A percentile compares a stretch with the other conserved stretches of the same genome.
Conservation (phyloP, 441 rosid species). For the Gossypium davidsonii region DNA sequence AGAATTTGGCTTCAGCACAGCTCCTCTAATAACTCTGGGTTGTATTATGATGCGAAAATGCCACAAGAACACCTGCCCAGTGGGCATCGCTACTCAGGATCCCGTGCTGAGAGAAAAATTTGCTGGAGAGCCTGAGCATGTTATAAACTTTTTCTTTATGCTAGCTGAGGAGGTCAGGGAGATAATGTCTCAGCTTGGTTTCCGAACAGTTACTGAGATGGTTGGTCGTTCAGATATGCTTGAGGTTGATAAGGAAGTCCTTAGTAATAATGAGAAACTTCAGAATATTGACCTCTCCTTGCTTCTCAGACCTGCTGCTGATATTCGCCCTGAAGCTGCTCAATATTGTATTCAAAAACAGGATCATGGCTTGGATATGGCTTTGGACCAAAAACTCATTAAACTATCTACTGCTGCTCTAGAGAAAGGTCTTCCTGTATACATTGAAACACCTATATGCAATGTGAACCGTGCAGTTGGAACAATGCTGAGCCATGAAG, state of each 20-base stretch:
- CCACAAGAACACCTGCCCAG: conserved; percentile 99
- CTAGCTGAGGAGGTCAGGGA: conserved; percentile 97
- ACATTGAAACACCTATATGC: conserved; percentile 71
- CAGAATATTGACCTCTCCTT: conserved; percentile 87
- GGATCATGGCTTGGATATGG: conserved; percentile 97
- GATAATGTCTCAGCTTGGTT: conserved; percentile 95
- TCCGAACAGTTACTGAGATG: conserved; percentile 78
- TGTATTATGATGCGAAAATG: conserved; percentile 99
- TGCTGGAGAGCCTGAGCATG: conserved; percentile 99
- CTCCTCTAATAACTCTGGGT: conserved; percentile 97
- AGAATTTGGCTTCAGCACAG: conserved; percentile 99
- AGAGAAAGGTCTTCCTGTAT: conserved; percentile 79
- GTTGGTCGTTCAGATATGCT: conserved; percentile 99
- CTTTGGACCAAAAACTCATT: conserved; percentile 78
- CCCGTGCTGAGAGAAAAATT: conserved; percentile 97
- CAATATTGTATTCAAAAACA: conserved; percentile 93
- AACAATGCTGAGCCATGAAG: conserved; percentile 99
- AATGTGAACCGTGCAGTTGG: conserved; percentile 99
- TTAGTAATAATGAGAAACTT: conserved; percentile 71
- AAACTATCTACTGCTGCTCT: conserved; percentile 68
- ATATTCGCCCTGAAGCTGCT: conserved; percentile 91
- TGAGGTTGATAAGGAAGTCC: conserved; percentile 89
- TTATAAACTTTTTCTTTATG: conserved; percentile 97
- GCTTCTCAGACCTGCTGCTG: conserved; percentile 89
- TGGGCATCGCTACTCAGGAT: conserved; percentile 99